A percentile compares a stretch with the other conserved stretches of the same genome.
Conservation (phyloP, 768 basidiomycete species). For the Trametes sanguinea region DNA sequence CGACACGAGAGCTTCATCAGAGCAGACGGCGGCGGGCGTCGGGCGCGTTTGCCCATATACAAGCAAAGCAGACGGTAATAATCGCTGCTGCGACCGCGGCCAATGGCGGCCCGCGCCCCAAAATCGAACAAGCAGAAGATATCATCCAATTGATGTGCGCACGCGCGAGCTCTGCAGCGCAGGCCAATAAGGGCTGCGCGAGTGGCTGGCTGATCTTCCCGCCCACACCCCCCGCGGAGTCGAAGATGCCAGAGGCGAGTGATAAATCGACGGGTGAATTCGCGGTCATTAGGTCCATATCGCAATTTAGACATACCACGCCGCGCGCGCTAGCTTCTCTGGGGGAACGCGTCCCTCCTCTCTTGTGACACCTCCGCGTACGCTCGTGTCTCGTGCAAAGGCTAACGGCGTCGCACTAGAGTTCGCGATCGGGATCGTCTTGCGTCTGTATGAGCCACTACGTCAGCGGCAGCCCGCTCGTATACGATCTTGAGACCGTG, state of each 20-base stretch:
- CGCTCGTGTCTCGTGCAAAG: not conserved
- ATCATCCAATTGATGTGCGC: not conserved
- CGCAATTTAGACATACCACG: slow-evolving; percentile 8
- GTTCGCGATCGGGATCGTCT: slow-evolving; percentile 17
- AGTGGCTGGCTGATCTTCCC: not conserved
- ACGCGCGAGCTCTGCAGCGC: too few relatives aligned
- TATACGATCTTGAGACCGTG: slow-evolving; percentile 8
- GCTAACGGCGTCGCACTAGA: not conserved
- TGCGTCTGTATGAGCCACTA: not conserved
- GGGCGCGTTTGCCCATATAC: not conserved
- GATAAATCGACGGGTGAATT: not conserved
- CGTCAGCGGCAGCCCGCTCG: not conserved
- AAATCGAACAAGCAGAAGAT: not conserved
- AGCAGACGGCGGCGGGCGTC: not conserved
- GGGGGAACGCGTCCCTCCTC: too few relatives aligned
- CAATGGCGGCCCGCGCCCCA: slow-evolving; percentile 7
- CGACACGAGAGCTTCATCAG: not conserved
- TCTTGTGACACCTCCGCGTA: not conserved
- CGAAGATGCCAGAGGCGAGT: not conserved
- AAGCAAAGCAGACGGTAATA: not conserved
- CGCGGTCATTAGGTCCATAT: not conserved
- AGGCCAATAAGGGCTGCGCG: not conserved
- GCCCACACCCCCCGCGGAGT: not conserved
- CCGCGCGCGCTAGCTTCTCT: not conserved
- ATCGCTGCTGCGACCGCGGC: not conserved